Percentiles rank a stretch among this genome's conserved stretches.
These are phyloP conservation scores for Penicillium manginii DNA, from an alignment of 495 filamentous ascomycete species.

Conservation along the genomic window DNA sequence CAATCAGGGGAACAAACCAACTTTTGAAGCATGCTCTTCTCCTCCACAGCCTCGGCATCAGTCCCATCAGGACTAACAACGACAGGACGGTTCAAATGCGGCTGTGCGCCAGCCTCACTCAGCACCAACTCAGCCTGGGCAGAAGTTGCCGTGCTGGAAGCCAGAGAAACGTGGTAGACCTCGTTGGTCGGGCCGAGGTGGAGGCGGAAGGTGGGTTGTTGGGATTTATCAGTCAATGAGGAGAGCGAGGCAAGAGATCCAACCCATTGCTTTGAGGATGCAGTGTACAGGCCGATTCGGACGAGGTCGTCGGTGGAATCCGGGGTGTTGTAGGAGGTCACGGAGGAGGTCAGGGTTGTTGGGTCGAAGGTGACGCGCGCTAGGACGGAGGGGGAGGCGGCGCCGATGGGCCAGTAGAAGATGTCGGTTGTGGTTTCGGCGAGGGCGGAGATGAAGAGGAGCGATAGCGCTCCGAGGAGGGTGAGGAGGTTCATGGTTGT, in stretches of 20 bases:
- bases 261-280: constrained; percentile 40
- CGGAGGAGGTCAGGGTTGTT: constrained; percentile 31
- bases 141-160: constrained; percentile 4
- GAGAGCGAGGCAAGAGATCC: constrained; percentile 42
- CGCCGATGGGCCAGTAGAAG: constrained; percentile 44
- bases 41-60: constrained; percentile 37
- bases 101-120: constrained; percentile 34
- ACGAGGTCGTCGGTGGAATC: constrained; percentile 26
- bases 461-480: constrained; percentile 22
- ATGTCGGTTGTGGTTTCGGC: constrained; percentile 36
- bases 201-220: constrained; percentile 36
- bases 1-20: constrained; percentile 27
- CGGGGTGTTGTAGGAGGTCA: constrained; percentile 41
- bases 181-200: constrained; percentile 41
- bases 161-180: constrained; percentile 42
- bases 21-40: constrained; percentile 54
- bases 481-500: constrained; percentile 31
- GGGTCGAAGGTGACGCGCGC: constrained; percentile 47
- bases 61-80: constrained; percentile 44
- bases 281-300: constrained; percentile 44
- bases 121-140: constrained; percentile 33
- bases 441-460: constrained; percentile 19
- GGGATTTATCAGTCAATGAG: constrained; percentile 18
- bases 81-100: constrained; percentile 48
- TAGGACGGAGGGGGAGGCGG: constrained; percentile 41